Evolutionary conservation across 352 stramenopile genomes (phyloP).

Genomic region (Albugo candida): DNA sequence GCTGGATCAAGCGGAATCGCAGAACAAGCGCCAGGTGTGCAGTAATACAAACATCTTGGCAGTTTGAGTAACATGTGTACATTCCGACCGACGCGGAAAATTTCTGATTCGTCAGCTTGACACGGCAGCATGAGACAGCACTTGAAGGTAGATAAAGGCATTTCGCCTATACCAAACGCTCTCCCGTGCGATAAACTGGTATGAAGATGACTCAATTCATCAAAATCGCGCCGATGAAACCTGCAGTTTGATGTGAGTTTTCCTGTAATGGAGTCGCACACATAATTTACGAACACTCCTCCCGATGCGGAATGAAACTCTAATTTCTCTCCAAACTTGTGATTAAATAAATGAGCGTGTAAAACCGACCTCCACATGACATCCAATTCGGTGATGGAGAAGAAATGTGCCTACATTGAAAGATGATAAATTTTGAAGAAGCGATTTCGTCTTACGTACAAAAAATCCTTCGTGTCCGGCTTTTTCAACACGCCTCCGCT

Average conservation of each 20-base stretch:
- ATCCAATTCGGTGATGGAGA: constrained; percentile 28
- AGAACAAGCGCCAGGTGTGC: constrained; percentile 11
- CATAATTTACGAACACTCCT: constrained; percentile 18
- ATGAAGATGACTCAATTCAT: constrained; percentile 62
- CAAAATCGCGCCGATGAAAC: constrained; percentile 42
- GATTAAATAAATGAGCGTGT: constrained; percentile 39
- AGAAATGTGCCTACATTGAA: constrained; percentile 24
- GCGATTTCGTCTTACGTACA: constrained; percentile 7
- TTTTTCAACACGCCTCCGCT: not conserved
- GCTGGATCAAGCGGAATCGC: not conserved
- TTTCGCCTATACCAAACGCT: constrained; percentile 14
- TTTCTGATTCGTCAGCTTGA: constrained; percentile 27
- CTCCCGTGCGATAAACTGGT: constrained; percentile 17
- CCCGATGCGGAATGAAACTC: constrained; percentile 37
- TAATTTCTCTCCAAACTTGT: constrained; percentile 31
- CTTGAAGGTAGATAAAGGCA: constrained; percentile 24
- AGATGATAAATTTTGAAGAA: not conserved
- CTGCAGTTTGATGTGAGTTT: constrained; percentile 8
- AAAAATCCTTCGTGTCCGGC: constrained; percentile 12
- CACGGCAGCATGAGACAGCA: constrained; percentile 55
- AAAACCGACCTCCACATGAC: constrained; percentile 41
- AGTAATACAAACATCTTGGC: constrained; percentile 41
- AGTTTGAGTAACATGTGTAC: constrained; percentile 46
- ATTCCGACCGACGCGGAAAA: constrained; percentile 54
- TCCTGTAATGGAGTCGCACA: not conserved